These are phyloP conservation scores for Drechslera avenae DNA, from an alignment of 2,329 filamentous ascomycete species.

Conservation along the genomic window DNA sequence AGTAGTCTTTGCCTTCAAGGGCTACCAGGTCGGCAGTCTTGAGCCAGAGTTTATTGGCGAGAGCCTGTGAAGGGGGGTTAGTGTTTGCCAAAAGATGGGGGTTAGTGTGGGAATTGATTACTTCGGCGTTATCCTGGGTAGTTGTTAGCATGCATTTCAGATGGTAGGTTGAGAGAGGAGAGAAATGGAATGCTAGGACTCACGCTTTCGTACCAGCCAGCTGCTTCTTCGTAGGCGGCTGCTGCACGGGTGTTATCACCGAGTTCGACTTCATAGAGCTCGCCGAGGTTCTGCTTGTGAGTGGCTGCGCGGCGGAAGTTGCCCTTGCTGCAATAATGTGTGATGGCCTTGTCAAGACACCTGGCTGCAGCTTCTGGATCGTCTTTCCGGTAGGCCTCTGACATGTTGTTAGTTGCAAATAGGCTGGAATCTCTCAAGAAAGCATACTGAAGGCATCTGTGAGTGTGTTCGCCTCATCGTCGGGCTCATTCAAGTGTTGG, in stretches of 20 bases:
- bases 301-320: constrained; percentile 90
- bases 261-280: constrained; percentile 82
- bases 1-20: constrained; percentile 76
- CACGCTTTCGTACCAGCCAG: constrained; percentile 77
- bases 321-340: constrained; percentile 84
- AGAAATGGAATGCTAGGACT: constrained; percentile 12
- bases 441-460: constrained; percentile 78
- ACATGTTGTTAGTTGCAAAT: constrained; percentile 14
- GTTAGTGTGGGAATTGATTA: constrained; percentile 15
- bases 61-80: constrained; percentile 51
- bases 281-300: constrained; percentile 86
- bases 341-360: constrained; percentile 78
- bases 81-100: constrained; percentile 23
- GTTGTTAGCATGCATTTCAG: constrained; percentile 20
- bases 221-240: constrained; percentile 82
- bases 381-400: constrained; percentile 82
- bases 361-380: constrained; percentile 82
- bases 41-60: constrained; percentile 91
- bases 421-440: background rate
- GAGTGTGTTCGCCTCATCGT: constrained; percentile 87
- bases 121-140: constrained; percentile 45
- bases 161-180: background rate
- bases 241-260: constrained; percentile 78
- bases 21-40: constrained; percentile 90
- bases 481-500: constrained; percentile 82